A percentile compares a stretch with the other conserved stretches of the same genome.
phyloP scores from a whole-genome alignment of 352 stramenopile genomes.

The Phytophthora hibernalis region DNA sequence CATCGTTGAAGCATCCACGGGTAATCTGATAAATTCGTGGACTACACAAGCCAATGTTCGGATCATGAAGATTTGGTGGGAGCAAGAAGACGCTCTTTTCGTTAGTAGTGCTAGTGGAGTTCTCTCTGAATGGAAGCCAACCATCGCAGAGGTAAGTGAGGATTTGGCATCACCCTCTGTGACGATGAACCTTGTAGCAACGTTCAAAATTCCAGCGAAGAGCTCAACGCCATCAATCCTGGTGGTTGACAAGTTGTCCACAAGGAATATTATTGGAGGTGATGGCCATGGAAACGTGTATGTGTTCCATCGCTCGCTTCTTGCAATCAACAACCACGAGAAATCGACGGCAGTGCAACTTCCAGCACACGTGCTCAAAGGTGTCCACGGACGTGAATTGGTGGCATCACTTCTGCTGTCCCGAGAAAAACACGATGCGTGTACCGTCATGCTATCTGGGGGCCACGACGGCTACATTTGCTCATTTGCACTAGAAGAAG shows the following conservation, averaged over 20 bases:
- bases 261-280: slow-evolving; percentile 68
- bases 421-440: slow-evolving; percentile 9
- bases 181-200: slow-evolving; percentile 46
- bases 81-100: slow-evolving; percentile 56
- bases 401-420: slow-evolving; percentile 65
- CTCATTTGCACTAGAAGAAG: slow-evolving; percentile 49
- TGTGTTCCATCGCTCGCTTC: slow-evolving; percentile 54
- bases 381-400: slow-evolving; percentile 71
- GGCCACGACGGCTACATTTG: slow-evolving; percentile 89
- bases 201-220: slow-evolving; percentile 66
- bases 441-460: slow-evolving; percentile 58
- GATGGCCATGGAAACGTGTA: slow-evolving; percentile 81
- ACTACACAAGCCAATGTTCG: slow-evolving; percentile 55
- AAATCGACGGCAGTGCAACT: not conserved
- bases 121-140: slow-evolving; percentile 67
- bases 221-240: slow-evolving; percentile 60
- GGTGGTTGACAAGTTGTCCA: slow-evolving; percentile 49
- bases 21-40: slow-evolving; percentile 47
- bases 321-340: not conserved
- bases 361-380: slow-evolving; percentile 51
- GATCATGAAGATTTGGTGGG: slow-evolving; percentile 83
- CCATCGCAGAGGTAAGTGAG: slow-evolving; percentile 8
- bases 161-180: slow-evolving; percentile 9
- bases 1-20: slow-evolving; percentile 53
- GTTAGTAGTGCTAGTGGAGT: slow-evolving; percentile 64